Conservation (phyloP, 202 grass and related monocot genomes). For the Zoysia matrella region DNA sequence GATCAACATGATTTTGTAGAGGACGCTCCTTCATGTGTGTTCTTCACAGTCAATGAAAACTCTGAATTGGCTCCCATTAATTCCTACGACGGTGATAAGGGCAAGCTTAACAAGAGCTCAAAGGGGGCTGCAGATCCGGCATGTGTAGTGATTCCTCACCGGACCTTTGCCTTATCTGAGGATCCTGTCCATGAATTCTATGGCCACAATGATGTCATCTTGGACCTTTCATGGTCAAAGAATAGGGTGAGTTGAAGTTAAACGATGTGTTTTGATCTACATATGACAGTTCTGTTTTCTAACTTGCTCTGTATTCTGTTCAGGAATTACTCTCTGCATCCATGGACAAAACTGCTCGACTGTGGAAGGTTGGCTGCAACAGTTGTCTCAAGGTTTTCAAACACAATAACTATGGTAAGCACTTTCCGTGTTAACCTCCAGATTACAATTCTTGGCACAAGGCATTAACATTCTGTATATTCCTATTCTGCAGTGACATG, state of each 20-base stretch:
- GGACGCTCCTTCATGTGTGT: conserved; percentile 64
- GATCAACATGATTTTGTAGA: conserved; percentile 48
- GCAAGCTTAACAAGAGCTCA: conserved; percentile 51
- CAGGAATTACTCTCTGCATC: conserved; percentile 81
- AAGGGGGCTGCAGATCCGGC: conserved; percentile 56
- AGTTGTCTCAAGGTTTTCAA: conserved; percentile 65
- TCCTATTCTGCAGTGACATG: conserved; percentile 66
- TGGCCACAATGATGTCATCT: conserved; percentile 33
- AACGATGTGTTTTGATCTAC: background rate
- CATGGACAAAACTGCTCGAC: too few species aligned
- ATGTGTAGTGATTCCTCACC: conserved; percentile 80
- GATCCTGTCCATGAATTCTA: too few species aligned
- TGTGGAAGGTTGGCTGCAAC: too few species aligned
- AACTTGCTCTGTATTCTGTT: conserved; percentile 17
- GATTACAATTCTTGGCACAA: conserved; percentile 8
- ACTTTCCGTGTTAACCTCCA: background rate
- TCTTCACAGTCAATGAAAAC: too few species aligned
- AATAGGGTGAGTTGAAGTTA: background rate
- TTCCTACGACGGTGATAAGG: conserved; percentile 57
- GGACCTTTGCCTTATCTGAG: conserved; percentile 62
- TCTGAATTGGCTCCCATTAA: conserved; percentile 33
- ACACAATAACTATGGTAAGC: conserved; percentile 83
- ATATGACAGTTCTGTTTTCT: conserved; percentile 1
- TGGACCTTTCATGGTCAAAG: conserved; percentile 93
- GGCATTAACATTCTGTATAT: conserved; percentile 5